phyloP scores from a whole-genome alignment of 192 early-diverging fungal genomes.

The Linnemannia zychae region DNA sequence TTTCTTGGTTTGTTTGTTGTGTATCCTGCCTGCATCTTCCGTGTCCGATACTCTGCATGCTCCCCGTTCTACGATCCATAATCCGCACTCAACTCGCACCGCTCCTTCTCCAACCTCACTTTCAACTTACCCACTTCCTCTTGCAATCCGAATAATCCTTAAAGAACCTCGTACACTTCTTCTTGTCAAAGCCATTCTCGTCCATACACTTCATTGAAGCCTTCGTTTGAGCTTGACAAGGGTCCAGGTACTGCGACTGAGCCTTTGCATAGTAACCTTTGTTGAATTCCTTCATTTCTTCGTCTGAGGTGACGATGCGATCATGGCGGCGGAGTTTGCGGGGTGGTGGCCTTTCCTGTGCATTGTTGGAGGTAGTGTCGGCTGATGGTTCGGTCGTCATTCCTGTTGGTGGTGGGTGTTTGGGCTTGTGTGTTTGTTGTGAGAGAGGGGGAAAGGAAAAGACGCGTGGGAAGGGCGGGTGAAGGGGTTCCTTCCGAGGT shows the following conservation, averaged over 20 bases:
- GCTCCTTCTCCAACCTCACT: too few relatives aligned
- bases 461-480: neutral
- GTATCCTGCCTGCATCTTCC: neutral
- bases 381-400: neutral
- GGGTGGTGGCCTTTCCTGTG: slow-evolving; percentile 5
- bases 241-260: slow-evolving; percentile 68
- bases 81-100: too few relatives aligned
- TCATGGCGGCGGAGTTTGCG: slow-evolving; percentile 28
- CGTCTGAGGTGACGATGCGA: slow-evolving; percentile 45
- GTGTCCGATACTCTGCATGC: too few relatives aligned
- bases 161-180: slow-evolving; percentile 63
- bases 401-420: neutral
- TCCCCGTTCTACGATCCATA: too few relatives aligned
- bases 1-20: neutral
- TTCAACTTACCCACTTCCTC: slow-evolving; percentile 66
- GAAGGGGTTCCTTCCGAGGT: neutral
- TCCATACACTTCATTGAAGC: slow-evolving; percentile 68
- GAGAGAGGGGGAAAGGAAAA: neutral
- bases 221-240: slow-evolving; percentile 63
- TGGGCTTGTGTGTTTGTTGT: neutral
- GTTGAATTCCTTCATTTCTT: slow-evolving; percentile 55
- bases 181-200: slow-evolving; percentile 65
- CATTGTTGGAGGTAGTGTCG: neutral
- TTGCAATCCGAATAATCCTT: slow-evolving; percentile 69
- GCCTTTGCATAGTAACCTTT: slow-evolving; percentile 61